Conservation (phyloP, 768 basidiomycete species). For the Naganishia friedmannii region DNA sequence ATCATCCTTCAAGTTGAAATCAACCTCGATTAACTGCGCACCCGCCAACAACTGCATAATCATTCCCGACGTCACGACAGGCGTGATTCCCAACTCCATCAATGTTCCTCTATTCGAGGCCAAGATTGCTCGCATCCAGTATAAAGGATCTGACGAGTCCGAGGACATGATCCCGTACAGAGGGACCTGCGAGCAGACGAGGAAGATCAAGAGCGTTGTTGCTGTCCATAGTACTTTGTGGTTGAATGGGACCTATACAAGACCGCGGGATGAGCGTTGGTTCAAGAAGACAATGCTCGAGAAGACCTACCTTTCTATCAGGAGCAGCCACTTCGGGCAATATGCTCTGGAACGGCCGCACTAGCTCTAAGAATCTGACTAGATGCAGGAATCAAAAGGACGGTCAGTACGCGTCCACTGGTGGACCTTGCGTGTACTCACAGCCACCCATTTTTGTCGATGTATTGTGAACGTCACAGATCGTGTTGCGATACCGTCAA, state of each 20-base stretch:
- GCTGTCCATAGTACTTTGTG: constrained; percentile 99
- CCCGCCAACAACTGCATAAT: constrained; percentile 99
- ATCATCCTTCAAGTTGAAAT: constrained; percentile 96
- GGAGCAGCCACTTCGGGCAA: constrained; percentile 97
- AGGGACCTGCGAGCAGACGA: constrained; percentile 98
- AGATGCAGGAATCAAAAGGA: background rate
- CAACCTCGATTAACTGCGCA: constrained; percentile 94
- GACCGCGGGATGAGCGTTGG: too few species aligned
- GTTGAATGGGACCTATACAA: constrained; percentile 83
- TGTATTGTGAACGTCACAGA: too few species aligned
- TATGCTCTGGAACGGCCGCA: constrained; percentile 94
- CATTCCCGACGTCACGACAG: constrained; percentile 97
- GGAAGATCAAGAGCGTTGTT: constrained; percentile 97
- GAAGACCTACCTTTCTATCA: constrained; percentile 67
- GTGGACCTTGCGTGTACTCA: background rate
- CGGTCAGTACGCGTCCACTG: background rate
- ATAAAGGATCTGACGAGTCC: constrained; percentile 96
- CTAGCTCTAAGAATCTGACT: constrained; percentile 97
- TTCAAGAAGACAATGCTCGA: background rate
- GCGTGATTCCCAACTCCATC: constrained; percentile 98
- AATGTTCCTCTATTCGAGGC: constrained; percentile 97
- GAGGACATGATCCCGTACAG: constrained; percentile 99
- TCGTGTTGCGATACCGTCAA: too few species aligned
- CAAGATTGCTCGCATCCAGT: constrained; percentile 99
- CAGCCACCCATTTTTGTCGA: background rate